Evolutionary conservation across 2,329 filamentous ascomycete genomes (phyloP), one percentile per base, ranked within the genome.

Genomic region (Blumeriella jaapii): DNA sequence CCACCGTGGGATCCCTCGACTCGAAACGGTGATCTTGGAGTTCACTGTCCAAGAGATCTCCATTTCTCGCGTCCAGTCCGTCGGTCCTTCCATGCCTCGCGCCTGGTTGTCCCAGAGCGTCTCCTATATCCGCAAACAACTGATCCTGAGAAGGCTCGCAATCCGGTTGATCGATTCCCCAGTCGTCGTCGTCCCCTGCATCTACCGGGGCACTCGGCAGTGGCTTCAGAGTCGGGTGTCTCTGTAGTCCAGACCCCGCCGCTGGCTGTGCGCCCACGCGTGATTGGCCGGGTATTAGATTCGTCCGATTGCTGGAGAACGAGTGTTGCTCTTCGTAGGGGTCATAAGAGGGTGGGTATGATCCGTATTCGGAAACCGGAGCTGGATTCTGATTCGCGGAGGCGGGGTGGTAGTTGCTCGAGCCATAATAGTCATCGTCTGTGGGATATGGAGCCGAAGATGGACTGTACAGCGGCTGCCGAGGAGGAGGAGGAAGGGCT

Each of bases 1-100:
- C 58, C 26, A 60, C 36, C 11, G 65, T 71, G n/a, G 62, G 67
- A 5, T 64, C 64, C 19, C 56, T 63, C 1, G 69, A 71, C 45
- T 64, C 61, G 47, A 69, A 69, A 31, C 65, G 62, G 26, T 63
- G 54, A 27, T 69, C 62, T 11, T 65, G 62, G 23, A 62, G 42
- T 25, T 71, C 64, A 14, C 64, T 62, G 14, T 68, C 63, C 2
- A 61, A 57, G 13, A 67, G 55, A 43, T 60, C 57, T 20, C 67
- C 66, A 44, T 72, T 69, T 10, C 37, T 41, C 34, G 45, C 42
- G 29, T 44, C 38, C 8, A 38, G 16, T 7, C 32, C 40, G 15
- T 42, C 38, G 14, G 34, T 36, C 16, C 42, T 41, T 19, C 40
- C 35, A n/a, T 24, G 33, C 31, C 40, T 44, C 29, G 44, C 41